Evolutionary conservation across 805 yeast species (phyloP), one percentile per base, ranked within the genome.

Genomic region (Pichia cephalocereana): DNA sequence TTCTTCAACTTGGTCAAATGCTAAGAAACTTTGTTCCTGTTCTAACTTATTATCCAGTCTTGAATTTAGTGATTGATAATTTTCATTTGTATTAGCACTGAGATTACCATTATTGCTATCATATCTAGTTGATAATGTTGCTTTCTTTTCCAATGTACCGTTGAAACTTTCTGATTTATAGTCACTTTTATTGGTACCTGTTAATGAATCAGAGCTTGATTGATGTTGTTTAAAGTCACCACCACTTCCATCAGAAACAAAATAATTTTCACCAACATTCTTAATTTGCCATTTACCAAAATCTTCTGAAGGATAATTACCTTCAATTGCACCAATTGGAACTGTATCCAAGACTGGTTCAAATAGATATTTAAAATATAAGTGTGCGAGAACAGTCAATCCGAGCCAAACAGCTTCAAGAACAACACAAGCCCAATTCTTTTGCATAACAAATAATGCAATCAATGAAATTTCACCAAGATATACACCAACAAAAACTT

Each of bases 351-450:
- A 68, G 50, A 84, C 62, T 34, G 87, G 82, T 44, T 79, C 72
- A 63, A 83, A 83, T 52, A 64, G 74, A 64, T 73, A 63, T 60
- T 78, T 79, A 58, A 78, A 69, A 62, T 72, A 82, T 31, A 84
- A 51, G 59, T 84, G 91, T 31, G 75, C 68, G 19, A 66, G 62
- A 30, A 77, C 82, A 14, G 91, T 82, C 41, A 68, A 76, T n/a
- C 62, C 77, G 15, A 83, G 55, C 52, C 74, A 64, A n/a, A 79
- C 72, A 47, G 70, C 83, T 64, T 84, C 90, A 48, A 86, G 68
- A 3, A 71, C 93, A 54, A 84, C 79, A 56, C 83, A 79, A 23
- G 84, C 87, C 91, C 91, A 86, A 54, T 83, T 73, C 69, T 86
- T 83, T 41, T 79, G 76, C 79, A 83, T 80, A 38, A 85, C 83